Evolutionary conservation across 73 alveolate genomes (phyloP), one percentile per base, ranked within the genome.

Genomic region (Tetrahymena thermophila): DNA sequence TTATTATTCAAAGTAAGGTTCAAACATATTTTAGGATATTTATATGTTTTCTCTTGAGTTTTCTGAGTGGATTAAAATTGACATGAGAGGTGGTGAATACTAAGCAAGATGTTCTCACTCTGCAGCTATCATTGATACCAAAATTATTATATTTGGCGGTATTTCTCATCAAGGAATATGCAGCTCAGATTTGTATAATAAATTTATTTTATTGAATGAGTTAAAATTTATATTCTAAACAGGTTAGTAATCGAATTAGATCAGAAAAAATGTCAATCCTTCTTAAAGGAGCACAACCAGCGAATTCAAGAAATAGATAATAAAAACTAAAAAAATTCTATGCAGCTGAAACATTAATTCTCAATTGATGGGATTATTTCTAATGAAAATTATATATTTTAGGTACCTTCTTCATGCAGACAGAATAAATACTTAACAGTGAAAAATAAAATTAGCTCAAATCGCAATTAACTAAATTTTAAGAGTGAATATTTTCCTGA

Each of bases 11-110:
- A 89, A 89, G 35, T 25, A 94, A 93, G 95, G 95, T 35, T 84
- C 96, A 35, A 85, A 85, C 56, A 85, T 96, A 16, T 94, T 95
- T 34, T 94, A 95, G 93, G 98, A 96, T 89, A 95, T 95, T 42
- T 85, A 85, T 58, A 94, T 95, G 34, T 95, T 95, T 23, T 58
- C 58, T 25, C 93, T 89, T 21, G 85, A 95, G 35, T 89, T 43
- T 35, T 50, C 94, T 37, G 43, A 93, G n/a, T 95, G 97, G 97
- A 43, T 93, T 13, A 35, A 95, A 50, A 95, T 95, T 35, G 83
- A 43, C n/a, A 34, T 85, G 84, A 89, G 71, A n/a, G 84, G 95
- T 38, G 85, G 84, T 42, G 50, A 56, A 93, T 85, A 85, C 35
- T 34, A 85, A n/a, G 28, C 85, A 31, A 95, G 94, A 89, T 95